Evolutionary conservation across 345 rosid genomes (phyloP).

Genomic region (Trapa incisa): DNA sequence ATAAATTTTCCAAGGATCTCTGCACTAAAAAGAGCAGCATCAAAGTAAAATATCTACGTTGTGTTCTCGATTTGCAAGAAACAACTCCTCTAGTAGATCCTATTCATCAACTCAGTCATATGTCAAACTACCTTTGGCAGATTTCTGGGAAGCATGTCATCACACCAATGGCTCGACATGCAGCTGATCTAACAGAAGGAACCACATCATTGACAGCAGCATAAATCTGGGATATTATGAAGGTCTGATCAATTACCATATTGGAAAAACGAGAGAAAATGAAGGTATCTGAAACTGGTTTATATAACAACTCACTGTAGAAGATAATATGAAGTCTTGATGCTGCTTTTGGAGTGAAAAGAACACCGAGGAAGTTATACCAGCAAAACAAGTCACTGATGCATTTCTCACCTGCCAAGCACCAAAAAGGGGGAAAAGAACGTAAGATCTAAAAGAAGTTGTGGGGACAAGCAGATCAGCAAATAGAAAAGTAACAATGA

Average conservation of each 20-base stretch:
- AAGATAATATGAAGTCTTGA: conserved; percentile 51
- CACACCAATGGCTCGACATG: conserved; percentile 96
- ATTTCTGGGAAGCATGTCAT: conserved; percentile 66
- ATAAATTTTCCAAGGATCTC: conserved; percentile 61
- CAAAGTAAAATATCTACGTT: conserved; percentile 18
- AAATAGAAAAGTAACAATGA: background rate
- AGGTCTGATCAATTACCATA: conserved; percentile 9
- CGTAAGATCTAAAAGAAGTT: background rate
- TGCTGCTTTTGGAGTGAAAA: conserved; percentile 39
- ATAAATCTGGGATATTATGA: conserved; percentile 30
- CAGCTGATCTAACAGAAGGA: conserved; percentile 84
- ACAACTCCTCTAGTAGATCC: conserved; percentile 7
- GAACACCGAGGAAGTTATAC: conserved; percentile 72
- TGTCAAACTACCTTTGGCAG: conserved; percentile 41
- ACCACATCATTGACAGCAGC: conserved; percentile 56
- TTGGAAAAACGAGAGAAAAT: conserved; percentile 1
- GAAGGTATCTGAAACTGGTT: conserved; percentile 5
- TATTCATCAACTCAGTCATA: conserved; percentile 2
- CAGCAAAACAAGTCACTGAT: conserved; percentile 84
- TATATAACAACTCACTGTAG: conserved; percentile 39
- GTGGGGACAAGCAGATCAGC: background rate
- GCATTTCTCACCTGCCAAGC: conserved; percentile 63
- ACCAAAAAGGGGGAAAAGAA: background rate
- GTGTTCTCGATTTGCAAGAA: conserved; percentile 7
- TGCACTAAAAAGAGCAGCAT: conserved; percentile 50